Conservation (phyloP, 1,284 basidiomycete species). For the Termitomyces sp. region DNA sequence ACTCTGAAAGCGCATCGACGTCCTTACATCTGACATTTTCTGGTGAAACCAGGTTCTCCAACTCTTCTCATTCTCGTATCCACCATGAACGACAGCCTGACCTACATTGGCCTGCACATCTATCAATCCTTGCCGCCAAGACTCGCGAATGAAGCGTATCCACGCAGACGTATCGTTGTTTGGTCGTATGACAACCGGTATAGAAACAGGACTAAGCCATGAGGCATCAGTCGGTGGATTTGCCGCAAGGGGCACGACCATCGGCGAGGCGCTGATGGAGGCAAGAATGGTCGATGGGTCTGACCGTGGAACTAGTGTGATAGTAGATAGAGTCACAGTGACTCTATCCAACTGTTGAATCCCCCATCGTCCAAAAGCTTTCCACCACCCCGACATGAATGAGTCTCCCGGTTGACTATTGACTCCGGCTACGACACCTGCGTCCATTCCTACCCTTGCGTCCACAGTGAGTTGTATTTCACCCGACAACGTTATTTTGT, state of each 20-base stretch:
- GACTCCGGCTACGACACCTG: slow-evolving; percentile 53
- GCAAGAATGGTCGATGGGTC: slow-evolving; percentile 39
- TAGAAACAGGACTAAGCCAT: slow-evolving; percentile 56
- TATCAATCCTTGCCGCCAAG: slow-evolving; percentile 52
- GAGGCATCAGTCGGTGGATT: slow-evolving; percentile 48
- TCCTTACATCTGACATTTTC: slow-evolving; percentile 39
- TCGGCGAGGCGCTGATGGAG: slow-evolving; percentile 37
- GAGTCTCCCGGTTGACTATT: slow-evolving; percentile 37
- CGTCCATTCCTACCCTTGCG: slow-evolving; percentile 60
- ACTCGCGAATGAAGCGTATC: slow-evolving; percentile 46
- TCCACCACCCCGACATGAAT: slow-evolving; percentile 46
- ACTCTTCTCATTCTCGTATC: slow-evolving; percentile 32
- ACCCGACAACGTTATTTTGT: slow-evolving; percentile 54
- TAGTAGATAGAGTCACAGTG: slow-evolving; percentile 47
- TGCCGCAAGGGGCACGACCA: slow-evolving; percentile 53
- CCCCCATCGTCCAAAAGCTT: slow-evolving; percentile 61
- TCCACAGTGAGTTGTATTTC: slow-evolving; percentile 55
- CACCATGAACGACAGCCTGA: slow-evolving; percentile 46
- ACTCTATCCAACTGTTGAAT: slow-evolving; percentile 49
- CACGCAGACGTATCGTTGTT: slow-evolving; percentile 47
- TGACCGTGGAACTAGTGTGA: slow-evolving; percentile 40
- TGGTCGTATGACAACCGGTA: slow-evolving; percentile 48
- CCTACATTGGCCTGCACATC: slow-evolving; percentile 39
- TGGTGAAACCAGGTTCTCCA: slow-evolving; percentile 49
- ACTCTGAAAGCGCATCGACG: slow-evolving; percentile 48